Conservation (phyloP, 2,329 filamentous ascomycete genomes). For the Ceratocystis huliohia region DNA sequence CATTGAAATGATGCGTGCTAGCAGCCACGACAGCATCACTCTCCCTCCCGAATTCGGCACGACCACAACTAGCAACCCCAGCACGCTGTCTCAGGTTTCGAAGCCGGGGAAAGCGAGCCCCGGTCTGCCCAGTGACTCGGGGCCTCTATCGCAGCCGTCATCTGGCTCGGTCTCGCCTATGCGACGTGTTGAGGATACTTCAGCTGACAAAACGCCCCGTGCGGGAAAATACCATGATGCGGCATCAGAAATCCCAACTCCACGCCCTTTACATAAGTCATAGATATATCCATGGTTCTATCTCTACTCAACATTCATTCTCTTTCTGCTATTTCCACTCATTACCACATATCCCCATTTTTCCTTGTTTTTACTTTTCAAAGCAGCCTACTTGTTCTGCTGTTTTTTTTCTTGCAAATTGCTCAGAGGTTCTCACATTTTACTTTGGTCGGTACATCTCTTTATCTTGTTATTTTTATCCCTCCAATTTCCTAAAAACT, state of each 20-base stretch:
- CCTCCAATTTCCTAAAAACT: background rate
- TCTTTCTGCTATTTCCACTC: background rate
- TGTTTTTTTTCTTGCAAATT: too few relatives aligned
- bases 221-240: conserved; percentile 9
- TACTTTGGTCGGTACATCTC: background rate
- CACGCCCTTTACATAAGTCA: conserved; percentile 10
- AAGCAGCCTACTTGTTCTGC: too few relatives aligned
- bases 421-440: too few relatives aligned
- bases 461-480: background rate
- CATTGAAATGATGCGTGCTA: conserved; percentile 95
- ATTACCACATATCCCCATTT: background rate
- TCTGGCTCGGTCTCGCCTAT: conserved; percentile 13
- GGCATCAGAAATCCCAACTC: conserved; percentile 10
- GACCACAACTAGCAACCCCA: background rate
- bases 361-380: background rate
- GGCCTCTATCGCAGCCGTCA: conserved; percentile 4
- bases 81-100: background rate
- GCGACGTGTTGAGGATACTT: background rate
- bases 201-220: conserved; percentile 14
- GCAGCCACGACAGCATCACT: conserved; percentile 73
- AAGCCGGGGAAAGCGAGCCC: background rate
- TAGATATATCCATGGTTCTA: background rate
- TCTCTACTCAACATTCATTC: background rate
- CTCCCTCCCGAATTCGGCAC: conserved; percentile 36
- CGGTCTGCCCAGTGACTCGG: background rate